Percentiles rank a stretch among this genome's conserved stretches.
Conservation (phyloP, 345 rosid genomes). For the Garcia nutans region DNA sequence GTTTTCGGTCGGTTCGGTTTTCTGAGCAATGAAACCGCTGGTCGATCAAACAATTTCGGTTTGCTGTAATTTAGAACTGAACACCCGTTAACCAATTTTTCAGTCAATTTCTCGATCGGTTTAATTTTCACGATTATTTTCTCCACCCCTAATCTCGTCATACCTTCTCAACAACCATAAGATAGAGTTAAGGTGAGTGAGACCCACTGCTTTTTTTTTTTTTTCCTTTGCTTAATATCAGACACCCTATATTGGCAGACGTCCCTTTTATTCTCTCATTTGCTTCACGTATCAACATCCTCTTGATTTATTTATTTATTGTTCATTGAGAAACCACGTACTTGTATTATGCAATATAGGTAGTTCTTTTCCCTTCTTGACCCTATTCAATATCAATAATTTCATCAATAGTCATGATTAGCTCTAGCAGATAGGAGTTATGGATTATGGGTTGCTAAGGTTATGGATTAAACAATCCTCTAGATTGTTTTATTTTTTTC, state of each 20-base stretch:
- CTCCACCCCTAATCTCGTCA: neutral
- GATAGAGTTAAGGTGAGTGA: conserved; percentile 23
- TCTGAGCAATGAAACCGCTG: too few relatives aligned
- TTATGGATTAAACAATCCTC: too few relatives aligned
- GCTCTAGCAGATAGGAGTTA: too few relatives aligned
- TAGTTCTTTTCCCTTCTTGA: neutral
- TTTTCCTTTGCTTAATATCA: conserved; percentile 12
- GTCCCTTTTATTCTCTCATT: conserved; percentile 24
- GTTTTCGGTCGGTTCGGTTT: too few relatives aligned
- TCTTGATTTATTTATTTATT: conserved; percentile 2
- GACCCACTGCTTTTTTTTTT: conserved; percentile 29
- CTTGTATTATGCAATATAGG: neutral
- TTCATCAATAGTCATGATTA: neutral
- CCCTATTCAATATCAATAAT: neutral
- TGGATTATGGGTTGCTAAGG: too few relatives aligned
- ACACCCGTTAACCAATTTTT: too few relatives aligned
- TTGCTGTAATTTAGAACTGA: too few relatives aligned
- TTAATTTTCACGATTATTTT: too few relatives aligned
- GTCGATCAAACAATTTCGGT: too few relatives aligned
- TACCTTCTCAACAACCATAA: conserved; percentile 27
- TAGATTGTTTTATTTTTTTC: too few relatives aligned
- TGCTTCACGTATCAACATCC: conserved; percentile 22
- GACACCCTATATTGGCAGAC: conserved; percentile 25
- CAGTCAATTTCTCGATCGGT: too few relatives aligned
- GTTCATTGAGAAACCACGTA: neutral